phyloP scores from a whole-genome alignment of 2,329 filamentous ascomycete genomes.

The Scytalidium lignicola region DNA sequence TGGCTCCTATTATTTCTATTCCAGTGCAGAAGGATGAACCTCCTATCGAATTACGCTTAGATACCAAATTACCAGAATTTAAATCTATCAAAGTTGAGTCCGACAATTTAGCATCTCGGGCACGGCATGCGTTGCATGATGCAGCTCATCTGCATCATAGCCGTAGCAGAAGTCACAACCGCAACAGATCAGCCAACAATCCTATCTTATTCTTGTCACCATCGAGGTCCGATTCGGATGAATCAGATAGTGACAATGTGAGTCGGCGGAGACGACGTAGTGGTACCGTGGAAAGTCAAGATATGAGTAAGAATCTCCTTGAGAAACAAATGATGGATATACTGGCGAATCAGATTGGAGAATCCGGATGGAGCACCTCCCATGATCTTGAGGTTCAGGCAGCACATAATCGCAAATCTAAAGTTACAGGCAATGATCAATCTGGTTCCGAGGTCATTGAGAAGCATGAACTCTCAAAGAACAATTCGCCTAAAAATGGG shows the following conservation, averaged over 20 bases:
- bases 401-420: slow-evolving; percentile 7
- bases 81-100: slow-evolving; percentile 22
- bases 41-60: slow-evolving; percentile 20
- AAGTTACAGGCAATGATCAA: slow-evolving; percentile 10
- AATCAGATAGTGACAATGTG: slow-evolving; percentile 53
- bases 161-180: slow-evolving; percentile 45
- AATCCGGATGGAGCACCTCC: slow-evolving; percentile 12
- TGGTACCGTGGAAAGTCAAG: slow-evolving; percentile 39
- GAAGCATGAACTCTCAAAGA: slow-evolving; percentile 10
- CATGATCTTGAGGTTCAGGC: slow-evolving; percentile 14
- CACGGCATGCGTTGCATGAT: slow-evolving; percentile 53
- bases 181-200: slow-evolving; percentile 34
- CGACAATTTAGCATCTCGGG: slow-evolving; percentile 51
- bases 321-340: slow-evolving; percentile 60
- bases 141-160: slow-evolving; percentile 48
- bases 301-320: slow-evolving; percentile 47
- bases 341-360: slow-evolving; percentile 48
- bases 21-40: slow-evolving; percentile 10
- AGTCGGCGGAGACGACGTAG: slow-evolving; percentile 30
- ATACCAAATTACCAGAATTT: slow-evolving; percentile 28
- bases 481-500: slow-evolving; percentile 10
- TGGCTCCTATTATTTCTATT: slow-evolving; percentile 9
- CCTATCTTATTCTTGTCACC: slow-evolving; percentile 42
- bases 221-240: slow-evolving; percentile 52
- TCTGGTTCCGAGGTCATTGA: slow-evolving; percentile 16